A percentile compares a stretch with the other conserved stretches of the same genome.
phyloP scores from a whole-genome alignment of 345 rosid species.

The Linum trigynum region DNA sequence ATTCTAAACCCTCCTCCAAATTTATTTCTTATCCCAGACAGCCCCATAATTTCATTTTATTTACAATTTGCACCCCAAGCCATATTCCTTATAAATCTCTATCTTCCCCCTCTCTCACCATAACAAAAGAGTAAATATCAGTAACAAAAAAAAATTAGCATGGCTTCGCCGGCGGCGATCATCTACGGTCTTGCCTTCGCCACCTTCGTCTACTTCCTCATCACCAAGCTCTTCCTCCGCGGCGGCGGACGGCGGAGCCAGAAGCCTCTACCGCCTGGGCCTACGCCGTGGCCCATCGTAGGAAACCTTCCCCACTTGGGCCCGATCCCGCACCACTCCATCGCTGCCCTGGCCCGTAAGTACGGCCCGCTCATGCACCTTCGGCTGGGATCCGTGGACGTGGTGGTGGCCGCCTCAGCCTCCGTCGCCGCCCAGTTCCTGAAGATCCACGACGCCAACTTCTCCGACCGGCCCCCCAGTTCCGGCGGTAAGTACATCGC shows the following conservation, averaged over 20 bases:
- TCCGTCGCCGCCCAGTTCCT: conserved; percentile 47
- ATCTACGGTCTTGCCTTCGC: background rate
- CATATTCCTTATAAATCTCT: too few relatives aligned
- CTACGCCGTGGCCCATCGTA: conserved; percentile 47
- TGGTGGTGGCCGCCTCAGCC: conserved; percentile 53
- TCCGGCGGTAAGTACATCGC: conserved; percentile 52
- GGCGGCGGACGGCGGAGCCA: background rate
- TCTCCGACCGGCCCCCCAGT: conserved; percentile 46
- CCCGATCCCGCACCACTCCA: conserved; percentile 41
- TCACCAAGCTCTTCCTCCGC: background rate
- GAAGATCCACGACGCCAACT: conserved; percentile 42
- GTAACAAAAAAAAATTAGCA: background rate
- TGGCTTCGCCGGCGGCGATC: background rate
- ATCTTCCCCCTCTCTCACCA: too few relatives aligned
- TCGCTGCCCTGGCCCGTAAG: conserved; percentile 40
- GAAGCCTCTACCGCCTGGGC: conserved; percentile 36
- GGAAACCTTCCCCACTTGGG: conserved; percentile 52
- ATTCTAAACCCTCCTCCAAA: too few relatives aligned
- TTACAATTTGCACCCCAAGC: too few relatives aligned
- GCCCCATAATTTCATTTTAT: too few relatives aligned
- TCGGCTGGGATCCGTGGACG: conserved; percentile 38
- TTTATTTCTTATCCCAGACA: too few relatives aligned
- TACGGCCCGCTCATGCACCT: conserved; percentile 49
- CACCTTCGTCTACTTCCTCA: background rate
- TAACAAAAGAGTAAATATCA: too few relatives aligned